Conservation (phyloP, 2,329 filamentous ascomycete genomes). For the Boeremia exigua region DNA sequence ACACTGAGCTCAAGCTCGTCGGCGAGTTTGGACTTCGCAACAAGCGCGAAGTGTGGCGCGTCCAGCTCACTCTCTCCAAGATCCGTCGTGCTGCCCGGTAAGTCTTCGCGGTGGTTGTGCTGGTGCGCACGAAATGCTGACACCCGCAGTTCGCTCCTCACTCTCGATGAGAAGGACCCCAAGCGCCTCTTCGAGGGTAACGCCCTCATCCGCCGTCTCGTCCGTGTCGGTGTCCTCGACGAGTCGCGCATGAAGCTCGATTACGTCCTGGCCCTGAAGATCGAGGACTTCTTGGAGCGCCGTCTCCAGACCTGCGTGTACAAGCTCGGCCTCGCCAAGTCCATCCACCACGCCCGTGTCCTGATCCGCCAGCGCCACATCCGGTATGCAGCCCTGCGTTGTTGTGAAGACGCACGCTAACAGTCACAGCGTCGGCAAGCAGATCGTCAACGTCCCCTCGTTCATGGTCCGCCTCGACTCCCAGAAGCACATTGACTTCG, state of each 20-base stretch:
- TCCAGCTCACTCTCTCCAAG: slow-evolving; percentile 99
- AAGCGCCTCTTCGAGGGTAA: slow-evolving; percentile 99
- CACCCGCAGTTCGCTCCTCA: slow-evolving; percentile 88
- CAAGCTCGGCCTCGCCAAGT: slow-evolving; percentile 99
- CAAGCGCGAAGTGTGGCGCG: slow-evolving; percentile 99
- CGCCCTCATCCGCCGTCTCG: slow-evolving; percentile 99
- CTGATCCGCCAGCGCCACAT: slow-evolving; percentile 99
- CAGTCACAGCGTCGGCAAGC: slow-evolving; percentile 86
- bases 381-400: slow-evolving; percentile 58
- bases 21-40: slow-evolving; percentile 99
- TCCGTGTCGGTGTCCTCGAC: slow-evolving; percentile 99
- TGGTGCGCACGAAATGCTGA: slow-evolving; percentile 23
- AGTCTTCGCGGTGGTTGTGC: slow-evolving; percentile 40
- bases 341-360: slow-evolving; percentile 99
- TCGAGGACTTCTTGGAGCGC: slow-evolving; percentile 99
- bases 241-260: slow-evolving; percentile 99
- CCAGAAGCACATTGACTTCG: slow-evolving; percentile 99
- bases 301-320: slow-evolving; percentile 99
- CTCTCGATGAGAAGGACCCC: slow-evolving; percentile 99
- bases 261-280: slow-evolving; percentile 99
- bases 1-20: slow-evolving; percentile 99
- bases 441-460: slow-evolving; percentile 99
- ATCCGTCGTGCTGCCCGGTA: slow-evolving; percentile 99
- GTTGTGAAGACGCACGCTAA: slow-evolving; percentile 17
- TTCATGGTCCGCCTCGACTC: slow-evolving; percentile 99